These are phyloP conservation scores for Fremontodendron californicum DNA, from an alignment of 345 rosid genomes.

Conservation along the genomic window DNA sequence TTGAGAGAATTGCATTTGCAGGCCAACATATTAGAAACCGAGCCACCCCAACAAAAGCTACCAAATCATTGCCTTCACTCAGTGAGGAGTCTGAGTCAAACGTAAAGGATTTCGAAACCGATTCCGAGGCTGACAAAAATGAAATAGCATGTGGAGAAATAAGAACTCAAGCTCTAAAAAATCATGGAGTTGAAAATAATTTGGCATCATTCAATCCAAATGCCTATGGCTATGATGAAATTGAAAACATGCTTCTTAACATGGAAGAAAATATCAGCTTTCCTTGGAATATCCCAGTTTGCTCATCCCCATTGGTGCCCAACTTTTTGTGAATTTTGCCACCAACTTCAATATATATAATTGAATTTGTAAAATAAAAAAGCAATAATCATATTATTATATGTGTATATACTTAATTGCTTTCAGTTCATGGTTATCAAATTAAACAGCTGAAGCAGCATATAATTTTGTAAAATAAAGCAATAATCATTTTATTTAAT, in stretches of 20 bases:
- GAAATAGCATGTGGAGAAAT: slow-evolving; percentile 26
- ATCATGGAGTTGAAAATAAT: slow-evolving; percentile 20
- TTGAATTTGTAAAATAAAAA: neutral
- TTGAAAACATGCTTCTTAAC: slow-evolving; percentile 7
- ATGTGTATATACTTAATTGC: neutral
- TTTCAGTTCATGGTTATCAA: neutral
- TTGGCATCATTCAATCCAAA: slow-evolving; percentile 11
- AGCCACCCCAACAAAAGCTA: slow-evolving; percentile 10
- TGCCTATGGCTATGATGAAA: slow-evolving; percentile 3
- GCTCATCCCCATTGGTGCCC: slow-evolving; percentile 29
- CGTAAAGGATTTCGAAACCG: slow-evolving; percentile 31
- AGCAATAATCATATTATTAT: neutral
- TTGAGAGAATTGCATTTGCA: slow-evolving; percentile 34
- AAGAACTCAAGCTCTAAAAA: slow-evolving; percentile 23
- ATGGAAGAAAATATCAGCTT: slow-evolving; percentile 23
- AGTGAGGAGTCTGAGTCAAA: slow-evolving; percentile 43
- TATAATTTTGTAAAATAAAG: neutral
- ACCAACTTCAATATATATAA: neutral
- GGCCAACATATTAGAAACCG: slow-evolving; percentile 23
- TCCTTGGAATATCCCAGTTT: slow-evolving; percentile 25
- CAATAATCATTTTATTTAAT: neutral
- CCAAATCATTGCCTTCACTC: slow-evolving; percentile 40
- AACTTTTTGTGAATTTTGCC: slow-evolving; percentile 21
- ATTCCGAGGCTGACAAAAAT: slow-evolving; percentile 24
- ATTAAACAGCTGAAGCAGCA: neutral